These are phyloP conservation scores for Crassisporium funariophilum DNA, from an alignment of 768 basidiomycete species.

Conservation along the genomic window DNA sequence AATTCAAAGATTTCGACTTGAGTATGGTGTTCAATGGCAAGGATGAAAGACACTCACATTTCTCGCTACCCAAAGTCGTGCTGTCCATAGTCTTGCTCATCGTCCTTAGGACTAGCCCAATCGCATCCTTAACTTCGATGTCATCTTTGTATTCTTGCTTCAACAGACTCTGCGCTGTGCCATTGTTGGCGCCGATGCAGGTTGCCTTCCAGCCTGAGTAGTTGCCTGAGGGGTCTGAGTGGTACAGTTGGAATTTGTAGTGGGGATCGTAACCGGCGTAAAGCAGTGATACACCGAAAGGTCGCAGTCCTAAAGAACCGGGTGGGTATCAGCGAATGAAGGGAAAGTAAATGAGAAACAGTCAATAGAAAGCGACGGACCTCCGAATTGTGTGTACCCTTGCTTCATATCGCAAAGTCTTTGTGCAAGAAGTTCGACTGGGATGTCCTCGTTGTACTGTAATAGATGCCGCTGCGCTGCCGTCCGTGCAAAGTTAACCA, in stretches of 20 bases:
- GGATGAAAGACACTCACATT: slow-evolving; percentile 58
- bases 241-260: slow-evolving; percentile 96
- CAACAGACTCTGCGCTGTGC: slow-evolving; percentile 90
- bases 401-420: slow-evolving; percentile 97
- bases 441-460: slow-evolving; percentile 95
- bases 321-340: not conserved
- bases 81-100: slow-evolving; percentile 99
- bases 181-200: slow-evolving; percentile 97
- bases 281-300: slow-evolving; percentile 95
- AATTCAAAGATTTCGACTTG: not conserved
- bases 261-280: slow-evolving; percentile 98
- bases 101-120: slow-evolving; percentile 86
- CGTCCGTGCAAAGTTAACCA: slow-evolving; percentile 91
- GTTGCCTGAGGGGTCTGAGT: slow-evolving; percentile 97
- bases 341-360: not conserved
- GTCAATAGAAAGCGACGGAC: slow-evolving; percentile 46
- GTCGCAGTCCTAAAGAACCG: slow-evolving; percentile 78
- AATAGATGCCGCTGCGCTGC: slow-evolving; percentile 90
- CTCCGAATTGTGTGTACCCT: slow-evolving; percentile 96
- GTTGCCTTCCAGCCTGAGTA: slow-evolving; percentile 99
- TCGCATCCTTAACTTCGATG: slow-evolving; percentile 86
- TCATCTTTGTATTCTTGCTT: slow-evolving; percentile 99
- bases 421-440: slow-evolving; percentile 94
- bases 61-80: slow-evolving; percentile 94
- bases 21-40: slow-evolving; percentile 6